A percentile compares a stretch with the other conserved stretches of the same genome.
Conservation (phyloP, 176 grass and related monocot genomes). For the Eragrostis nindensis region DNA sequence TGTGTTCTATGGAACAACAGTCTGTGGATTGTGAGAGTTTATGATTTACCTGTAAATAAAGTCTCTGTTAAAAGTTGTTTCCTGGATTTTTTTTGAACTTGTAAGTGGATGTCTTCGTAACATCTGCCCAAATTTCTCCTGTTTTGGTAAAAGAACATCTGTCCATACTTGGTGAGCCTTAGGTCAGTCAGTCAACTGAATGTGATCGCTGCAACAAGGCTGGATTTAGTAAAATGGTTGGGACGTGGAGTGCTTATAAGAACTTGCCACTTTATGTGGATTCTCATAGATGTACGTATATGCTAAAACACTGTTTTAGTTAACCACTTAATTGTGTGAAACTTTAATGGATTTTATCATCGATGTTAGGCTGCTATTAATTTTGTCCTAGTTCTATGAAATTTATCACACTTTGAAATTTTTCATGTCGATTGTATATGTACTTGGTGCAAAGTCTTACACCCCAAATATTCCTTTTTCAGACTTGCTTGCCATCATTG, state of each 20-base stretch:
- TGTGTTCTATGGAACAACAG: neutral
- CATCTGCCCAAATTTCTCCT: neutral
- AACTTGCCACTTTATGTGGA: neutral
- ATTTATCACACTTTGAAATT: neutral
- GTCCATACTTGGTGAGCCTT: neutral
- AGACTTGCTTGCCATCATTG: conserved; percentile 79
- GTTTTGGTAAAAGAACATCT: neutral
- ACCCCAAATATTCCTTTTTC: conserved; percentile 41
- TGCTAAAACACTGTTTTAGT: neutral
- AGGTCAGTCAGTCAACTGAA: too few relatives aligned
- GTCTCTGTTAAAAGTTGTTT: neutral
- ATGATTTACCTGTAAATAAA: neutral
- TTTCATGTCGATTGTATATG: too few relatives aligned
- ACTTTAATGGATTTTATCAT: neutral
- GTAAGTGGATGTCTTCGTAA: neutral
- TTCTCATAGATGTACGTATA: neutral
- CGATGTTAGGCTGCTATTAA: neutral
- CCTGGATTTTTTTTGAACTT: conserved; percentile 1
- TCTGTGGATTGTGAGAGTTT: neutral
- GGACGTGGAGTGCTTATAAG: neutral
- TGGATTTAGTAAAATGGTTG: neutral
- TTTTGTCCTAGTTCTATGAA: neutral
- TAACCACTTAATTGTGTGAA: neutral
- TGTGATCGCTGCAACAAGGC: neutral
- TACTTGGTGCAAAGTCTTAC: too few relatives aligned